Evolutionary conservation across 352 stramenopile genomes (phyloP).

Genomic region (Peronospora destructor): DNA sequence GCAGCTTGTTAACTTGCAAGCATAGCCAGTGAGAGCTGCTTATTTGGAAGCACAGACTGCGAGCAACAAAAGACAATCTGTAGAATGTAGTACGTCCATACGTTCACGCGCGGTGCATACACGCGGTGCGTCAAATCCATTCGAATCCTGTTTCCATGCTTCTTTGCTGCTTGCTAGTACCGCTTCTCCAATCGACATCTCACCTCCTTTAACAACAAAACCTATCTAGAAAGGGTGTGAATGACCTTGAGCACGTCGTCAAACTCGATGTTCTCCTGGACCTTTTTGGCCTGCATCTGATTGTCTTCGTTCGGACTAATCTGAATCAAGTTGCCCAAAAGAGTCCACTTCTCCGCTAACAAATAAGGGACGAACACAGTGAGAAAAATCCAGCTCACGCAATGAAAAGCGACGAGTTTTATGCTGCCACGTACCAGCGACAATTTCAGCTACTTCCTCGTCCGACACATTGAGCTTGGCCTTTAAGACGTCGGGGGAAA

Average conservation of each 20-base stretch:
- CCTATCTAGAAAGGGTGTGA: slow-evolving; percentile 82
- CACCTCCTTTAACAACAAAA: slow-evolving; percentile 35
- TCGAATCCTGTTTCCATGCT: slow-evolving; percentile 14
- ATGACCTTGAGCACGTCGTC: slow-evolving; percentile 85
- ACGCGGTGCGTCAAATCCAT: slow-evolving; percentile 14
- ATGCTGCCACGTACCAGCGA: slow-evolving; percentile 34
- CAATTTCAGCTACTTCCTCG: slow-evolving; percentile 48
- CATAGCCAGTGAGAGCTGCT: not conserved
- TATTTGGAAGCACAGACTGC: not conserved
- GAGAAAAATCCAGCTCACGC: slow-evolving; percentile 13
- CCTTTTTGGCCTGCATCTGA: slow-evolving; percentile 82
- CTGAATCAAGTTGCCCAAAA: slow-evolving; percentile 45
- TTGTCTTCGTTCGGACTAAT: slow-evolving; percentile 74
- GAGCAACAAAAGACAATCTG: not conserved
- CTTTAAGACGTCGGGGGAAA: slow-evolving; percentile 56
- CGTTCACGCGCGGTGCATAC: slow-evolving; percentile 8
- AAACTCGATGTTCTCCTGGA: slow-evolving; percentile 84
- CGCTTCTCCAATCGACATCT: slow-evolving; percentile 4
- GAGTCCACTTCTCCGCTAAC: slow-evolving; percentile 62
- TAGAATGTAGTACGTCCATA: slow-evolving; percentile 9
- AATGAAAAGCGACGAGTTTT: slow-evolving; percentile 1
- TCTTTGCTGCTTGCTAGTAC: slow-evolving; percentile 21
- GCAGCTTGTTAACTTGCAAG: slow-evolving; percentile 1
- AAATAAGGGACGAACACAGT: slow-evolving; percentile 7
- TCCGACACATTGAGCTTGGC: slow-evolving; percentile 63